Evolutionary conservation across 2,329 filamentous ascomycete genomes (phyloP), one percentile per base, ranked within the genome.

Genomic region (Penicillium decumbens): DNA sequence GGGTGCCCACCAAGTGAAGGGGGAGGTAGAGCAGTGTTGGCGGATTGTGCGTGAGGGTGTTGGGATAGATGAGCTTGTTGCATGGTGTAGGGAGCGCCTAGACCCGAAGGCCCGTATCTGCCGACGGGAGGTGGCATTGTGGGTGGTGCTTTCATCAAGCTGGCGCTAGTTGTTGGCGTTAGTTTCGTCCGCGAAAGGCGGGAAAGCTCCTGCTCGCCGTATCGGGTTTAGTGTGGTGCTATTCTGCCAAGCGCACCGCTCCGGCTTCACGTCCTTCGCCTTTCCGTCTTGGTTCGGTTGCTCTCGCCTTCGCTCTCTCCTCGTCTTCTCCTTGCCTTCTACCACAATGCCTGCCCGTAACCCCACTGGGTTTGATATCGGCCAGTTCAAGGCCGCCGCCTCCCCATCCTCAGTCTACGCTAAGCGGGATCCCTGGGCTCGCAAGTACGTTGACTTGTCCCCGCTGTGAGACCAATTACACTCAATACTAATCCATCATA

Each of bases 361-460:
- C 80, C 82, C 95, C 73, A 96, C 92, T 65, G 92, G 92, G 75
- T 97, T 97, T 80, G 86, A 93, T 77, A 80, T 89, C 65, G 83
- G 82, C 70, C 87, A 88, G 73, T 85, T 91, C 73, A 87, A 83
- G 68, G 82, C 81, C 56, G 79, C 90, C 40, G 77, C 88, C 61
- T 82, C 82, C 57, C 79, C 75, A 60, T 75, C 76, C 53, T 78
- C 78, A 57, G 55, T 64, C 50, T 74, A 63, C 58, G 71, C 71
- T 49, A 71, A 70, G 62, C 76, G 75, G 61, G 82, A 85, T 65
- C 82, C 82, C 53, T 85, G 82, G 82, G 76, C 73, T 64, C 72
- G 81, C 76, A 70, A 77, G 82, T 85, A 76, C 62, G 78, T 53
- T 50, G 23, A 43, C 37, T 8, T 9, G n/a, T 32, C 43, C 1